A percentile compares a stretch with the other conserved stretches of the same genome.
Conservation (phyloP, 1,139 yeast species). For the Yamadazyma mexicana region DNA sequence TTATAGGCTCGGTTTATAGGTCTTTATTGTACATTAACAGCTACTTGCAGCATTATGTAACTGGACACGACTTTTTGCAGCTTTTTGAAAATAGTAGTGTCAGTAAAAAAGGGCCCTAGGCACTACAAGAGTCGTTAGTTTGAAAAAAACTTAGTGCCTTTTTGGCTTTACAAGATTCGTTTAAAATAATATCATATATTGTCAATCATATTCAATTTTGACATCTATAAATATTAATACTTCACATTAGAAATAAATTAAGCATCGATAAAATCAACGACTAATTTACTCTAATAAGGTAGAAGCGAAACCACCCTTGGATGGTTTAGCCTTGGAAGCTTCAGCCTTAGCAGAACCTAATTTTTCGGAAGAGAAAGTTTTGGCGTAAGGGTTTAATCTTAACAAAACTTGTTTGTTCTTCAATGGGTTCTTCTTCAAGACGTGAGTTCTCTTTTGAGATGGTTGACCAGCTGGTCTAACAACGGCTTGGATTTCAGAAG, state of each 20-base stretch:
- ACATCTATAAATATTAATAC: slow-evolving; percentile 3
- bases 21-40: background rate
- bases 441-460: slow-evolving; percentile 91
- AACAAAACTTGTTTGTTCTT: slow-evolving; percentile 98
- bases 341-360: slow-evolving; percentile 83
- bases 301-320: slow-evolving; percentile 69
- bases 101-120: too few relatives aligned
- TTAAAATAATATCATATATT: background rate
- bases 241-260: background rate
- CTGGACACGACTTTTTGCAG: too few relatives aligned
- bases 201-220: slow-evolving; percentile 11
- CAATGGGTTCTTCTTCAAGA: slow-evolving; percentile 99
- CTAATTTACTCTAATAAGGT: slow-evolving; percentile 55
- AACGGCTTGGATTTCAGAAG: slow-evolving; percentile 97
- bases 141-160: too few relatives aligned
- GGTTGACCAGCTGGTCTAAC: slow-evolving; percentile 96
- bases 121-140: too few relatives aligned
- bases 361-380: slow-evolving; percentile 91
- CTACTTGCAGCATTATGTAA: too few relatives aligned
- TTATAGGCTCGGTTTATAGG: background rate
- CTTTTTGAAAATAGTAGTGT: too few relatives aligned
- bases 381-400: slow-evolving; percentile 99
- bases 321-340: slow-evolving; percentile 61
- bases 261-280: background rate
- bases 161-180: too few relatives aligned